Base-by-base conservation (phyloP, 2,329 filamentous ascomycete species). In the Fusarium falciforme region DNA sequence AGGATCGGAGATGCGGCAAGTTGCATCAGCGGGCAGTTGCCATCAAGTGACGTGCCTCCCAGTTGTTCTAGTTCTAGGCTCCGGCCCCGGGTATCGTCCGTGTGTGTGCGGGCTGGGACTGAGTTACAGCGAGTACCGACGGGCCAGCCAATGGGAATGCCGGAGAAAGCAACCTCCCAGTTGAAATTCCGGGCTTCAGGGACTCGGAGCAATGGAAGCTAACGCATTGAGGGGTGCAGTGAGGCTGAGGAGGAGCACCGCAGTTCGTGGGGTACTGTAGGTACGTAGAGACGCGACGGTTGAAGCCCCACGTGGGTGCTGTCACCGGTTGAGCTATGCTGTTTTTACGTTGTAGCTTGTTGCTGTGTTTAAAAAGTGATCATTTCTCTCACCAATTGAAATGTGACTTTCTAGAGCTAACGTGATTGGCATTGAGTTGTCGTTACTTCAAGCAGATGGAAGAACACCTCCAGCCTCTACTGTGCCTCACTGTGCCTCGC, bases 141-240 rank as follows among this genome's bases (percentile, higher is more conserved):
- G 36, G 38, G 38, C 55, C 22, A 36, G 38, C 71, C 71, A 73
- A 73, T 73, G 57, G 55, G 70, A 35, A 47, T 25, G 40, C 38
- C 11, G 35, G 55, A 66, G 49, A 69, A 64, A 35, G 47, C 55
- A 36, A 58, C 14, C 22, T 42, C 62, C 33, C 44, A 52, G 57
- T 61, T 62, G 49, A 38, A 33, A 44, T 52, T 52, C 33, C 58
- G 38, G 58, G 12, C 36, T 61, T 44, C 27, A 33, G 66, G 35
- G 61, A 64, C 61, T 72, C 76, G 76, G 76, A 68, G 76, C 63
- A 78, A 78, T 76, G 76, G 76, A 77, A 74, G 69, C 73, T 68
- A 74, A 60, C 49, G n/a, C 20, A 29, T 47, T 44, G 68, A 58
- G 40, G 63, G 47, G 12, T 72, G 36, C 33, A 52, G 58, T 67